phyloP scores from a whole-genome alignment of 495 filamentous ascomycete species.

The Cladorrhinum samala region DNA sequence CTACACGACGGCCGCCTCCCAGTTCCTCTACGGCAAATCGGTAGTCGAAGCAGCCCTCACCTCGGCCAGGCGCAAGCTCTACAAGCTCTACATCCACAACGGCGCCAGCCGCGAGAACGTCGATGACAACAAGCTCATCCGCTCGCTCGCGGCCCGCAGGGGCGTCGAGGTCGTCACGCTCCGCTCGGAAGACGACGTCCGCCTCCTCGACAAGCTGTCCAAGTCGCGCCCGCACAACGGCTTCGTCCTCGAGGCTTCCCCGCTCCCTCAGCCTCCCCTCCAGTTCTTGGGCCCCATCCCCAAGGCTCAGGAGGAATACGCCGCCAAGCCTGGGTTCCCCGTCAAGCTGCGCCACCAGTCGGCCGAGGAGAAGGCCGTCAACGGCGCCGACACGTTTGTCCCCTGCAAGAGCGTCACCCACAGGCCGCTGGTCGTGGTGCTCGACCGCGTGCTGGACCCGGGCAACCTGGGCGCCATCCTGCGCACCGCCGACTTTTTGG shows the following conservation, averaged over 20 bases:
- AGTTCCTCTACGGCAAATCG: slow-evolving; percentile 82
- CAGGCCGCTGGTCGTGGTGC: slow-evolving; percentile 70
- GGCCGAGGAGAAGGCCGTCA: slow-evolving; percentile 62
- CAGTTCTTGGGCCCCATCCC: slow-evolving; percentile 46
- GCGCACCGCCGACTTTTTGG: slow-evolving; percentile 78
- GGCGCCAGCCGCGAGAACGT: slow-evolving; percentile 42
- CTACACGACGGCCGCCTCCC: slow-evolving; percentile 78
- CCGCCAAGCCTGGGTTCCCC: slow-evolving; percentile 41
- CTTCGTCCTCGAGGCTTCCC: slow-evolving; percentile 80
- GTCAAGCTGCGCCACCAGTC: slow-evolving; percentile 62
- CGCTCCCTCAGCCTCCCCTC: slow-evolving; percentile 68
- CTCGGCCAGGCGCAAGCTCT: slow-evolving; percentile 61
- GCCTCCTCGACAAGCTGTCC: slow-evolving; percentile 76
- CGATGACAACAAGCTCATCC: slow-evolving; percentile 40
- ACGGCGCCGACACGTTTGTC: slow-evolving; percentile 48
- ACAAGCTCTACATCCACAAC: slow-evolving; percentile 74
- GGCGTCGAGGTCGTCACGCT: slow-evolving; percentile 50
- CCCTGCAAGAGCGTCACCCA: slow-evolving; percentile 36
- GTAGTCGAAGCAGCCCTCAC: slow-evolving; percentile 77
- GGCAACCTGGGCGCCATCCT: slow-evolving; percentile 88
- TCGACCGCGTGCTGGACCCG: slow-evolving; percentile 81
- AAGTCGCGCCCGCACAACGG: slow-evolving; percentile 84
- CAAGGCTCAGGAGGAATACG: slow-evolving; percentile 28
- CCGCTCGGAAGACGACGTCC: slow-evolving; percentile 41
- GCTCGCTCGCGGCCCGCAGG: slow-evolving; percentile 52